A percentile compares a stretch with the other conserved stretches of the same genome.
phyloP scores from a whole-genome alignment of 1,139 yeast species.

The Scheffersomyces titani region DNA sequence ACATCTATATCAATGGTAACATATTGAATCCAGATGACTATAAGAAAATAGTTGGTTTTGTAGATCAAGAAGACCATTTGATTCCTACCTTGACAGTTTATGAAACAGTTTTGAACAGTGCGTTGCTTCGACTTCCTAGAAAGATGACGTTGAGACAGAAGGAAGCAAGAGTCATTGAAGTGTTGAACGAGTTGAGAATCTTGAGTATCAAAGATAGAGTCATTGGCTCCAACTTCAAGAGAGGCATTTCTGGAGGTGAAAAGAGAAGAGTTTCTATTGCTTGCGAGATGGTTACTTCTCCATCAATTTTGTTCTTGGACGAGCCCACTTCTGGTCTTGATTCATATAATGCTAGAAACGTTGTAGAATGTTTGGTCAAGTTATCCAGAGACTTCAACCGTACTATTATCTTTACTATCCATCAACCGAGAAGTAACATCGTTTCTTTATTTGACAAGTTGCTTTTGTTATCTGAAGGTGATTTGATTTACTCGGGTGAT shows the following conservation, averaged over 20 bases:
- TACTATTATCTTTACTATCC: slow-evolving; percentile 89
- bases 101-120: slow-evolving; percentile 92
- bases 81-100: slow-evolving; percentile 93
- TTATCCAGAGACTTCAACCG: slow-evolving; percentile 79
- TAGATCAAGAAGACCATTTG: slow-evolving; percentile 93
- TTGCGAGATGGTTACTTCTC: slow-evolving; percentile 85
- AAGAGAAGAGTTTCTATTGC: slow-evolving; percentile 88
- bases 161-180: slow-evolving; percentile 78
- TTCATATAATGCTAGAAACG: slow-evolving; percentile 90
- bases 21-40: slow-evolving; percentile 42
- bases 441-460: slow-evolving; percentile 87
- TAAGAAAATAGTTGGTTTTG: slow-evolving; percentile 82
- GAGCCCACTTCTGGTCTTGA: slow-evolving; percentile 96
- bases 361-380: slow-evolving; percentile 78
- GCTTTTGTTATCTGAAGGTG: slow-evolving; percentile 79
- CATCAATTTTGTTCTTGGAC: slow-evolving; percentile 76
- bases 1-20: slow-evolving; percentile 74
- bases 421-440: slow-evolving; percentile 96
- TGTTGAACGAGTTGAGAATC: slow-evolving; percentile 82
- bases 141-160: slow-evolving; percentile 73
- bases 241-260: slow-evolving; percentile 96
- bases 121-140: slow-evolving; percentile 81
- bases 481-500: slow-evolving; percentile 84
- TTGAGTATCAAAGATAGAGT: slow-evolving; percentile 78
- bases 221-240: slow-evolving; percentile 83